Evolutionary conservation across 169 alveolate genomes (phyloP), one percentile per base, ranked within the genome.

Genomic region (Fabrea salina): DNA sequence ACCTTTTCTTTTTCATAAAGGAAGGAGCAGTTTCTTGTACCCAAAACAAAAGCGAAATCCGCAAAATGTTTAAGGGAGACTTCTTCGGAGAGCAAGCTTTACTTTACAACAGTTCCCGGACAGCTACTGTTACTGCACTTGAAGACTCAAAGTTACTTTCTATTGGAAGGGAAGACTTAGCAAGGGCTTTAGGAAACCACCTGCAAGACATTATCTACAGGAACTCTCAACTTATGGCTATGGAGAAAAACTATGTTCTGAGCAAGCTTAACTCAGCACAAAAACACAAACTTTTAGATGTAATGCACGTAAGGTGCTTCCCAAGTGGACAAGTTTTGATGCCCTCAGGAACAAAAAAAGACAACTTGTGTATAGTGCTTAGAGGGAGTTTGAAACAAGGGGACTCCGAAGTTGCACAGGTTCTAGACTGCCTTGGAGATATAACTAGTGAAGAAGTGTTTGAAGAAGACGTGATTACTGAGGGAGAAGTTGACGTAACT

Each of bases 21-120:
- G 89, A 84, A 66, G 89, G 89, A 71, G 67, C 76, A 25, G 89
- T 84, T 3, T 54, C 79, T 2, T 83, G 83, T 6, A 35, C 71
- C n/a, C 67, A 84, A 61, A 80, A 75, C 50, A 77, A 59, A 7
- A 79, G 61, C 54, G 89, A 84, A 66, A 68, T 84, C 16, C 58
- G 89, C 53, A 79, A 58, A 40, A 35, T 82, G 58, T 47, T 47
- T 27, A 82, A 76, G 47, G 89, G 89, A 8, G 86, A 79, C 37
- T 84, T 75, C 5, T 84, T 84, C 44, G 89, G 89, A 37, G 97
- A 94, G 79, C 81, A 89, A n/a, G 95, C 97, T 25, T 80, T 94
- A 35, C 84, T 88, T 41, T 91, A 91, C 68, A 88, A 91, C 43
- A 87, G 90, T 16, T 90, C 88, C 11, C 86, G 97, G 82, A 86